Evolutionary conservation across 805 yeast species (phyloP), one percentile per base, ranked within the genome.

Genomic region (Teunomyces cretensis): DNA sequence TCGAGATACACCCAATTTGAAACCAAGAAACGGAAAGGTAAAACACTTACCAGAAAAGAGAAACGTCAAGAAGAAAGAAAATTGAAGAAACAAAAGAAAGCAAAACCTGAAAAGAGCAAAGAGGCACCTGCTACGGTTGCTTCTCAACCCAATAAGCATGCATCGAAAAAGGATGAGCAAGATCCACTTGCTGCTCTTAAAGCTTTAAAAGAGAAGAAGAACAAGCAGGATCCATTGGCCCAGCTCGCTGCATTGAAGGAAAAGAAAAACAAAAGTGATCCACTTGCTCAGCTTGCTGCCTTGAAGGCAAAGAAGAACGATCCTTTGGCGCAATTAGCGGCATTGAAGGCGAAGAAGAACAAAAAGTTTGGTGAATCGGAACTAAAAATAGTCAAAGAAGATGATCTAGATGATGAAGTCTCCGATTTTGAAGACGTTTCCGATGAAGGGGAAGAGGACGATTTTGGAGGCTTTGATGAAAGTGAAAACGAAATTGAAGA

Each of bases 401-500:
- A 61, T 37, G 70, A 64, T 4, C 43, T 66, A 6, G 50, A 43
- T 36, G 45, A 41, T 19, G 48, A 42, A 15, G 22, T 30, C 11
- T 30, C 36, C 15, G 47, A 41, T 24, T 24, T 19, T 26, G 45
- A 37, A 6, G 47, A 47, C 12, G 37, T 38, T 37, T 67, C 59
- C 9, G 45, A 62, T 33, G 68, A 41, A 50, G 13, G 72, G 62
- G 1, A 22, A 3, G 75, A 64, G 38, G 76, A 72, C 31, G 76
- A 76, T 2, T 69, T 72, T 71, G 73, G 66, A 2, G 70, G 74
- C 3, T 42, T 55, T 76, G 44, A 72, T 63, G 57, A 70, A 70
- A 28, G 49, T 7, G 50, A 43, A 2, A 49, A 42, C 2, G 46
- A 22, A 6, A 17, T 19, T 12, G 47, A 42, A 3, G 52, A 46